A percentile compares a stretch with the other conserved stretches of the same genome.
Evolutionary conservation across 306 rosid genomes (phyloP).

Genomic region (Bauhinia variegata): DNA sequence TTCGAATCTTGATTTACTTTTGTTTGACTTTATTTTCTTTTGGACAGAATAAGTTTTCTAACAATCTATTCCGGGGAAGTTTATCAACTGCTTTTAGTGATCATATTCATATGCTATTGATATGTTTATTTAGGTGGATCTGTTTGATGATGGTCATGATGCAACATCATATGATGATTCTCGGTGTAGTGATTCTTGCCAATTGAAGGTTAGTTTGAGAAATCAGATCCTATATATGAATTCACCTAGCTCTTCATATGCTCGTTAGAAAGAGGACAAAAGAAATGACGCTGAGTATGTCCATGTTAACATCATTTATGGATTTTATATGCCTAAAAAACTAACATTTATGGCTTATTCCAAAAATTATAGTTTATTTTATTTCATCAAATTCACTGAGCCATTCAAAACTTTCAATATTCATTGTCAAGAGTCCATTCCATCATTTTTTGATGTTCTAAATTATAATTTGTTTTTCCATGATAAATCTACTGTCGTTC

Average conservation of each 20-base stretch:
- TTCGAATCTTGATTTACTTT: constrained; percentile 30
- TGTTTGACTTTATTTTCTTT: constrained; percentile 33
- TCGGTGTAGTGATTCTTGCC: constrained; percentile 54
- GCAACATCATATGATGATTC: constrained; percentile 36
- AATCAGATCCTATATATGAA: constrained; percentile 28
- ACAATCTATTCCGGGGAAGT: background rate
- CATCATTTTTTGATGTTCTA: background rate
- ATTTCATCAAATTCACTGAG: background rate
- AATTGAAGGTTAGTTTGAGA: constrained; percentile 68
- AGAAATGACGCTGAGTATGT: background rate
- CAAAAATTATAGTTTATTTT: background rate
- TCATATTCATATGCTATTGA: constrained; percentile 6
- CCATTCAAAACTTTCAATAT: background rate
- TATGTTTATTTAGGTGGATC: constrained; percentile 60
- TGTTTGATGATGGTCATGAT: constrained; percentile 41
- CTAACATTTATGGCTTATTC: background rate
- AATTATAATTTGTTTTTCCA: constrained; percentile 3
- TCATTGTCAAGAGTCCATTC: background rate
- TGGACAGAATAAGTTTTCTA: constrained; percentile 10
- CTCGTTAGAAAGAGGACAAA: background rate
- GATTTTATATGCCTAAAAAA: no score
- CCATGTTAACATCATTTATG: background rate
- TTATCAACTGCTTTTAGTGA: constrained; percentile 29
- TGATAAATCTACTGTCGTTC: background rate
- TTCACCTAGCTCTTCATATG: constrained; percentile 22